Conservation (phyloP, 73 alveolate genomes). For the Strombidium stylifer region DNA sequence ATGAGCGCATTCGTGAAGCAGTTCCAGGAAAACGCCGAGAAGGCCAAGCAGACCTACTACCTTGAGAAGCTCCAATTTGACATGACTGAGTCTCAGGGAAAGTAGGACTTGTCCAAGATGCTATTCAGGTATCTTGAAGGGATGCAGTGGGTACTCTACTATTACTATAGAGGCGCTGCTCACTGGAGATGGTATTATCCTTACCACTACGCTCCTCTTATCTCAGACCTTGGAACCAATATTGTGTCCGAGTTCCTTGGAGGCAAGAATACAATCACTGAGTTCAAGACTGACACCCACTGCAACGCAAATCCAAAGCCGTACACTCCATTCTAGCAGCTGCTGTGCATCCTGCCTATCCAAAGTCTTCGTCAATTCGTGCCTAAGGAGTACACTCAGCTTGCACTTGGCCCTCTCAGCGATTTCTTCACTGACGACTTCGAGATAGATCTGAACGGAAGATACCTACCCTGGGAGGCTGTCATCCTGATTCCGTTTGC, state of each 20-base stretch:
- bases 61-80: constrained; percentile 76
- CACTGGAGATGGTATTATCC: constrained; percentile 99
- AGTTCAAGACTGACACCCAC: constrained; percentile 46
- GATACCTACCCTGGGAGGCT: constrained; percentile 88
- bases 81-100: constrained; percentile 68
- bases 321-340: constrained; percentile 83
- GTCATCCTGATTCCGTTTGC: constrained; percentile 74
- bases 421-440: constrained; percentile 85
- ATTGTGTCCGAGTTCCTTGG: constrained; percentile 24
- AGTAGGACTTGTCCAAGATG: constrained; percentile 44
- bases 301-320: constrained; percentile 78
- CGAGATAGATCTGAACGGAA: constrained; percentile 82
- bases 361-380: constrained; percentile 75
- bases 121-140: constrained; percentile 88
- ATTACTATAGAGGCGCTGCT: constrained; percentile 90
- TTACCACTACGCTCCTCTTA: constrained; percentile 98
- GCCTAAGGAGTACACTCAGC: constrained; percentile 69
- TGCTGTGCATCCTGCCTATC: constrained; percentile 91
- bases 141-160: constrained; percentile 92
- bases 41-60: constrained; percentile 84
- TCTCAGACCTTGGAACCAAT: constrained; percentile 85
- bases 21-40: constrained; percentile 19
- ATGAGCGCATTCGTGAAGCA: constrained; percentile 8
- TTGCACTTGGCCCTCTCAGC: constrained; percentile 18
- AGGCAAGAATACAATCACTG: constrained; percentile 31